These are phyloP conservation scores for Ophiostoma sp. DNA, from an alignment of 2,329 filamentous ascomycete genomes.

Conservation along the genomic window DNA sequence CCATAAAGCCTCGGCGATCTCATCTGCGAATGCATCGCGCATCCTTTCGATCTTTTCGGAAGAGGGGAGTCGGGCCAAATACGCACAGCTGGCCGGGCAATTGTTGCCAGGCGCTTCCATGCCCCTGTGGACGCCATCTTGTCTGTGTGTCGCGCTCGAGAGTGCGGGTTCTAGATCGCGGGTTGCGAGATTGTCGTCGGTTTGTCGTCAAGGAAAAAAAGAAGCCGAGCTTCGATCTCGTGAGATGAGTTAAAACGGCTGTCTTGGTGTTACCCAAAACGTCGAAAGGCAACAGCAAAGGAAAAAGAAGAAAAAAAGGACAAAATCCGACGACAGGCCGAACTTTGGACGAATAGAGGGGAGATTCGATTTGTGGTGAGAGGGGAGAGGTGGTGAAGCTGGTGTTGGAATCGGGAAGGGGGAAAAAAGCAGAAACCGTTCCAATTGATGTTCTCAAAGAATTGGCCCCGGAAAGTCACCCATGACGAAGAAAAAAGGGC, in stretches of 20 bases:
- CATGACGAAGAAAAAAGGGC: conserved; percentile 25
- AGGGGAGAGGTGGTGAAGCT: neutral
- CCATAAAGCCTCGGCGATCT: neutral
- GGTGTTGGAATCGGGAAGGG: neutral
- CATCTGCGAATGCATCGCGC: neutral
- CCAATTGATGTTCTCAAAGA: conserved; percentile 10
- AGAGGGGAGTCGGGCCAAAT: conserved; percentile 19
- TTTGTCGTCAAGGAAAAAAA: neutral
- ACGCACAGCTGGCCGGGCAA: conserved; percentile 30
- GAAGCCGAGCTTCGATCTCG: conserved; percentile 20
- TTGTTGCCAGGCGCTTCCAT: conserved; percentile 30
- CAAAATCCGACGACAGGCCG: conserved; percentile 10
- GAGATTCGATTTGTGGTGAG: neutral
- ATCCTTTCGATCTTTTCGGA: conserved; percentile 1
- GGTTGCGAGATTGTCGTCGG: neutral
- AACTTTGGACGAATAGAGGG: neutral
- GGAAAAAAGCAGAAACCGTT: neutral
- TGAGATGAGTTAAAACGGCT: neutral
- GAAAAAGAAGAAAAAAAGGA: neutral
- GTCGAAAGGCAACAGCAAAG: neutral
- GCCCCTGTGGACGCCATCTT: conserved; percentile 27
- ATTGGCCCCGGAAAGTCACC: conserved; percentile 11
- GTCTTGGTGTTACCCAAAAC: conserved; percentile 8
- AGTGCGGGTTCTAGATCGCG: neutral
- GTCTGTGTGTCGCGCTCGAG: conserved; percentile 11